Evolutionary conservation across 495 filamentous ascomycete genomes (phyloP), one percentile per base, ranked within the genome.

Genomic region (Bombardia bombarda): DNA sequence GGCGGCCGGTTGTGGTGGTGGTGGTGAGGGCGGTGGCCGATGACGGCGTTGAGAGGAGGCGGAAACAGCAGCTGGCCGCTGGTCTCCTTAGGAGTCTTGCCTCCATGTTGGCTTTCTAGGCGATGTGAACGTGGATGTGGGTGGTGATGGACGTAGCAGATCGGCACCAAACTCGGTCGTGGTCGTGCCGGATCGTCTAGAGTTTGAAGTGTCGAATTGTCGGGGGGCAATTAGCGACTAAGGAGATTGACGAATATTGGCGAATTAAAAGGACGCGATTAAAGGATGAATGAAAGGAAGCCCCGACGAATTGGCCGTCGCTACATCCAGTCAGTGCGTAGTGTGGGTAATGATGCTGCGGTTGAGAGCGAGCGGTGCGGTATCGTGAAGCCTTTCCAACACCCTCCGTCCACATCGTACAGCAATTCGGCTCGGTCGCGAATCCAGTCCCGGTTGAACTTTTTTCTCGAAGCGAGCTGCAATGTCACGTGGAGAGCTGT

Each of bases 401-500:
- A 33, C 32, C 32, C 32, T 10, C 32, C 32, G 14, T 33, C 32
- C 32, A 33, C 9, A 14, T 33, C 32, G 32, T 33, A 42, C 3
- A 20, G 23, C 32, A 42, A 19, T 32, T 42, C 33, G 18, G 20
- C 10, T 1, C 40, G 17, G 32, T 33, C 32, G 32, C 32, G 32
- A 33, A 33, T 33, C 14, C 14, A 12, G 8, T 33, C 16, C 5
- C 8, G 32, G 16, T 33, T 12, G 32, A 33, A 30, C 8, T 14
- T 33, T 33, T 33, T 33, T 14, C 32, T 17, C 13, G 26, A 13
- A 30, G 26, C 32, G 6, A 33, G 9, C n/a, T 19, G 8, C 10
- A 9, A 22, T n/a, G 19, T 42, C 40, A 57, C 20, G 64, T 65
- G 43, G n/a, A n/a, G n/a, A n/a, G n/a, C n/a, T n/a, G n/a, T n/a